phyloP scores from a whole-genome alignment of 495 filamentous ascomycete species.

The Cercophora newfieldiana region DNA sequence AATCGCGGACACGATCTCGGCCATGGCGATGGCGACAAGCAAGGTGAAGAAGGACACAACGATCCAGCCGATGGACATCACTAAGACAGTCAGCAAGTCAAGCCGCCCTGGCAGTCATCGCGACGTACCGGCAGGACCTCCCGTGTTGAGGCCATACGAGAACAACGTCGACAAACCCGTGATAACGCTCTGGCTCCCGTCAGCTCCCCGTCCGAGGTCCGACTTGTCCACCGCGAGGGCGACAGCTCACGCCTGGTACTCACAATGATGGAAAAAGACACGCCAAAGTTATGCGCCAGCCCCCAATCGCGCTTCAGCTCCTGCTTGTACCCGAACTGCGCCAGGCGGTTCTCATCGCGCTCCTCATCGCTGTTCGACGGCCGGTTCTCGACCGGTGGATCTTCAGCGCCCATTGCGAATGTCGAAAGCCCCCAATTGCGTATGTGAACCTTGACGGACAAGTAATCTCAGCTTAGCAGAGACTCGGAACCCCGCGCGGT shows the following conservation, averaged over 20 bases:
- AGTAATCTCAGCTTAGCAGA: neutral
- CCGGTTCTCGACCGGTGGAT: slow-evolving; percentile 30
- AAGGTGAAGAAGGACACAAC: slow-evolving; percentile 38
- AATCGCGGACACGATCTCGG: slow-evolving; percentile 66
- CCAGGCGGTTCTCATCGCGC: slow-evolving; percentile 55
- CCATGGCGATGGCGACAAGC: slow-evolving; percentile 59
- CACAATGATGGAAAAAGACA: slow-evolving; percentile 67
- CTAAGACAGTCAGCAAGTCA: slow-evolving; percentile 18
- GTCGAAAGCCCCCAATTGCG: neutral
- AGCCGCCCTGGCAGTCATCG: neutral
- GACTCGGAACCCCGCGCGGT: neutral
- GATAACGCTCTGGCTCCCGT: slow-evolving; percentile 53
- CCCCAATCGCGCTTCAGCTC: slow-evolving; percentile 63
- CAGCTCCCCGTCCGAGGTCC: too few relatives aligned
- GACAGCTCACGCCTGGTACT: slow-evolving; percentile 20
- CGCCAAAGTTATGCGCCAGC: slow-evolving; percentile 63
- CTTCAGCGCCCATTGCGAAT: slow-evolving; percentile 14
- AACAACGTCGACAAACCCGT: slow-evolving; percentile 62
- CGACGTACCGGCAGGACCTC: slow-evolving; percentile 57
- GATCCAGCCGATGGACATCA: slow-evolving; percentile 46
- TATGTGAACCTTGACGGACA: neutral
- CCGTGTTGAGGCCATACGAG: slow-evolving; percentile 56
- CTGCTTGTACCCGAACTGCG: slow-evolving; percentile 63
- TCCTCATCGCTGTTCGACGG: slow-evolving; percentile 31
- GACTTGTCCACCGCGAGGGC: neutral